Evolutionary conservation across 805 yeast genomes (phyloP), one percentile per base, ranked within the genome.

Genomic region (Kuraishia cidri): DNA sequence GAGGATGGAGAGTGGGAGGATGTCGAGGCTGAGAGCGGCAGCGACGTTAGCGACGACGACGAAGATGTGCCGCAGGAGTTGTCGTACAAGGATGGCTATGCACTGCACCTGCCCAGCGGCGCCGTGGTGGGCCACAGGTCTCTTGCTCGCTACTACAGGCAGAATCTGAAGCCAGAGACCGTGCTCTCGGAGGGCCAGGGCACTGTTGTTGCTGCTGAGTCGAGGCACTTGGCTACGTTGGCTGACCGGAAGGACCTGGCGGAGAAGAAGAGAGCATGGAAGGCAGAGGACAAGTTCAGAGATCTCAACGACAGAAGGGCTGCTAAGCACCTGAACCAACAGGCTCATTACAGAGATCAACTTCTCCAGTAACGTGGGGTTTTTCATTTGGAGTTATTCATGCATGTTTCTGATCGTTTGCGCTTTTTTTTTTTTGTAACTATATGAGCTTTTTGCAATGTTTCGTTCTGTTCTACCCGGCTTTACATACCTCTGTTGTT

Each of bases 311-410:
- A 67, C 57, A 56, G 61, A 61, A 48, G 59, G 58, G 82, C 84
- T 20, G 71, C 75, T 35, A 82, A 75, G 54, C 74, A 74, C 51
- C 63, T 77, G 52, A 92, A 90, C 58, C 71, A 75, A 66, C 95
- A 90, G 67, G 73, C 75, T 20, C 95, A 92, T 52, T 85, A 58
- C 64, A 71, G 94, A 51, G 95, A 86, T 51, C 79, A 75, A 48
- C 56, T 83, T 44, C 62, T 85, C 41, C 64, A 58, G 36, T 58
- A 41, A 27, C 13, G 17, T 12, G 10, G 17, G 14, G 9, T 10
- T 23, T n/a, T 23, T 14, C 5, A 5, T 13, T n/a, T 8, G n/a
- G 7, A 16, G 3, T 17, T 27, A n/a, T n/a, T n/a, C n/a, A n/a
- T n/a, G n/a, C n/a, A n/a, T n/a, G n/a, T n/a, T n/a, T n/a, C n/a